phyloP scores from a whole-genome alignment of 2,329 filamentous ascomycete species.

The Trichoderma aggressivum region DNA sequence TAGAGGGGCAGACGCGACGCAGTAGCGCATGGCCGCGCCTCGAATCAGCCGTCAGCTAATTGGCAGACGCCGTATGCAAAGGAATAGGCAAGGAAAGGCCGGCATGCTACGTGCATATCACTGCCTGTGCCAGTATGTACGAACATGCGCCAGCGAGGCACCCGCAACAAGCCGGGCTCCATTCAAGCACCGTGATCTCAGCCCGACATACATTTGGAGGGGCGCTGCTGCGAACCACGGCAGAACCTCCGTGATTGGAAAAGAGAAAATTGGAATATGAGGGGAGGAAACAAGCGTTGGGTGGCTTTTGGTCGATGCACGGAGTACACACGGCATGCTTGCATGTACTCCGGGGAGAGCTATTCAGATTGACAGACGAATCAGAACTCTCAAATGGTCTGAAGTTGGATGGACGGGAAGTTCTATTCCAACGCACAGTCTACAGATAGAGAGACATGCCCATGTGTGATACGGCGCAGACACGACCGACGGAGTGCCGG shows the following conservation, averaged over 20 bases:
- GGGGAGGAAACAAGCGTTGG: neutral
- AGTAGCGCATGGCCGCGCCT: constrained; percentile 13
- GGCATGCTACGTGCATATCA: neutral
- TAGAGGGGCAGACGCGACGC: constrained; percentile 12
- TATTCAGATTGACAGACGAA: neutral
- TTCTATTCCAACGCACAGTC: neutral
- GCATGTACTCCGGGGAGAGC: neutral
- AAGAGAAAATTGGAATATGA: neutral
- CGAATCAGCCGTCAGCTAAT: constrained; percentile 5
- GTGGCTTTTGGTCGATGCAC: neutral
- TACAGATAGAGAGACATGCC: neutral
- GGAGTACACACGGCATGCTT: neutral
- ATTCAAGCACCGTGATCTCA: constrained; percentile 5
- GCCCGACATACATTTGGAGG: neutral
- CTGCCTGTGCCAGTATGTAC: neutral
- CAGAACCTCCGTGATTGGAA: constrained; percentile 3
- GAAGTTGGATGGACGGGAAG: neutral
- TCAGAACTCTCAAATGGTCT: neutral
- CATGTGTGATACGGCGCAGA: neutral
- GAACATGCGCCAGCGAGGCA: constrained; percentile 5
- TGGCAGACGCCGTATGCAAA: neutral
- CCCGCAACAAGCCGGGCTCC: constrained; percentile 12
- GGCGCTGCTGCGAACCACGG: constrained; percentile 11
- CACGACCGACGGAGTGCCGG: constrained; percentile 6
- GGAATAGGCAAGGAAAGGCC: neutral